phyloP scores from a whole-genome alignment of 139 green algal genomes.

The Volvox reticuliferus region DNA sequence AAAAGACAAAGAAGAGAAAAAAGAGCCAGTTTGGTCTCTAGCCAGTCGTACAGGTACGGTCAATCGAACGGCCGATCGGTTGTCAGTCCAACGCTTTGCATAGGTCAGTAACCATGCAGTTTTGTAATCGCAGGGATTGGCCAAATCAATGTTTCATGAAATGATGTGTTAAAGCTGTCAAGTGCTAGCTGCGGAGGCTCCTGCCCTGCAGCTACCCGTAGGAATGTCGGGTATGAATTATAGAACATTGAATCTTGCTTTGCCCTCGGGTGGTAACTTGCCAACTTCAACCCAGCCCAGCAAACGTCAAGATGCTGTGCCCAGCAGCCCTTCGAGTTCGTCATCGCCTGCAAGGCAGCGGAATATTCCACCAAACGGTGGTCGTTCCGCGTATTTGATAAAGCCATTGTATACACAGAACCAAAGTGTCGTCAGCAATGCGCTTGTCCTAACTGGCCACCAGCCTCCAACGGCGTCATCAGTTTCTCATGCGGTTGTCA shows the following conservation, averaged over 20 bases:
- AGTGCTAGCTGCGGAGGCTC: neutral
- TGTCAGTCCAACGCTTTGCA: too few relatives aligned
- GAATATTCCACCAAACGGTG: neutral
- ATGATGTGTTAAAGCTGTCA: too few relatives aligned
- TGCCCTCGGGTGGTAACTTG: neutral
- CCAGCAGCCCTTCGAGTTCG: neutral
- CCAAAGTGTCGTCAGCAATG: neutral
- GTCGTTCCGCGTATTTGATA: neutral
- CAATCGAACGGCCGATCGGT: too few relatives aligned
- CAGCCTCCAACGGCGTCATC: constrained; percentile 9
- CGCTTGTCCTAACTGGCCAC: neutral
- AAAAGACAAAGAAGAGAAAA: too few relatives aligned
- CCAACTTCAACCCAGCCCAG: neutral
- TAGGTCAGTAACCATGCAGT: too few relatives aligned
- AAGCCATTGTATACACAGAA: constrained; percentile 3
- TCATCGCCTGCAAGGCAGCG: neutral
- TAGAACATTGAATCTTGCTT: neutral
- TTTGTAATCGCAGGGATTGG: too few relatives aligned
- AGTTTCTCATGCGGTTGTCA: neutral
- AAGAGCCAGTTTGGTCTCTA: too few relatives aligned
- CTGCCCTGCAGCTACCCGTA: neutral
- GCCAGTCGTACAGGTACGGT: too few relatives aligned
- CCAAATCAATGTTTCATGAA: too few relatives aligned
- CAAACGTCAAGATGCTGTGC: neutral
- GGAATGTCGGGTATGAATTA: constrained; percentile 2